These are phyloP conservation scores for Paraphoma chrysanthemicola DNA, from an alignment of 2,329 filamentous ascomycete species.

Conservation along the genomic window DNA sequence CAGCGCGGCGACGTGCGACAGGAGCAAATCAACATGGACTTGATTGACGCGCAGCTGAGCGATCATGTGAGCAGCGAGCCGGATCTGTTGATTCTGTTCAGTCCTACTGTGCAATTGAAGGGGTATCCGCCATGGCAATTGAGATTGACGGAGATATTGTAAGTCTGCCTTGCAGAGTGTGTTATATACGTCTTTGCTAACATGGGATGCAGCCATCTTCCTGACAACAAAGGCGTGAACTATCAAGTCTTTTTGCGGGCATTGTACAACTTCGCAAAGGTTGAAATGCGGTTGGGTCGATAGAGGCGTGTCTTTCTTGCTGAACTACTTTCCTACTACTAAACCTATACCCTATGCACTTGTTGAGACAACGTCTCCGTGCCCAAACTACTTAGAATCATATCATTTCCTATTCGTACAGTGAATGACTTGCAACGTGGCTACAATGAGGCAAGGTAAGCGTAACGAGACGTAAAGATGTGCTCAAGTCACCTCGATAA, in stretches of 20 bases:
- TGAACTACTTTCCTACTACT: slow-evolving; percentile 8
- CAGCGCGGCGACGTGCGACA: slow-evolving; percentile 84
- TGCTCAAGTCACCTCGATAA: too few relatives aligned
- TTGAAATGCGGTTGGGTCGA: slow-evolving; percentile 84
- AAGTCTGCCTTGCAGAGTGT: slow-evolving; percentile 40
- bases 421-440: too few relatives aligned
- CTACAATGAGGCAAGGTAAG: too few relatives aligned
- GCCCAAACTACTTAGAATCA: too few relatives aligned
- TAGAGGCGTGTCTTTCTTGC: slow-evolving; percentile 35
- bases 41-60: slow-evolving; percentile 87
- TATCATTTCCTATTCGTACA: too few relatives aligned
- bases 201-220: slow-evolving; percentile 52
- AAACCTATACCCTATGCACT: slow-evolving; percentile 18
- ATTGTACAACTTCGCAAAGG: slow-evolving; percentile 82
- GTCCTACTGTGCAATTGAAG: slow-evolving; percentile 80
- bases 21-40: slow-evolving; percentile 80
- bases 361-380: not conserved
- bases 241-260: slow-evolving; percentile 93
- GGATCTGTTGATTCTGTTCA: slow-evolving; percentile 87
- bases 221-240: slow-evolving; percentile 81
- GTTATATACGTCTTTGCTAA: slow-evolving; percentile 10
- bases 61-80: slow-evolving; percentile 84
- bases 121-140: slow-evolving; percentile 98
- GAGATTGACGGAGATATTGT: slow-evolving; percentile 91
- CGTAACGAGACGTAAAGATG: too few relatives aligned